Evolutionary conservation across 768 basidiomycete genomes (phyloP), one percentile per base, ranked within the genome.

Genomic region (Suillus variegatus): DNA sequence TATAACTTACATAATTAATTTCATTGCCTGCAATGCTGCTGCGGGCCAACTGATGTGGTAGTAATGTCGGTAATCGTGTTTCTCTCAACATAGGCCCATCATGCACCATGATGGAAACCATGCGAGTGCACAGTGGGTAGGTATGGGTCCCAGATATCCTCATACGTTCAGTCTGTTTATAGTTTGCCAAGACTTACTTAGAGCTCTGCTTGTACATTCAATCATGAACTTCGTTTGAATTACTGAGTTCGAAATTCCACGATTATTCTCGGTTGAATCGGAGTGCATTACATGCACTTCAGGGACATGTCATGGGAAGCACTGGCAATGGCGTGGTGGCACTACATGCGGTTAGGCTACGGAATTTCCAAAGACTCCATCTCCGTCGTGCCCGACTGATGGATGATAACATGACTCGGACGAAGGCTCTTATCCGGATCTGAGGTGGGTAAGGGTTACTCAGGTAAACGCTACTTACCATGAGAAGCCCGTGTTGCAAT

Each of bases 371-470:
- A 41, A 28, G 12, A n/a, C 32, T 55, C 54, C 54, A 36, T 41
- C 40, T 58, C 22, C 57, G 38, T 58, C 57, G 40, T 38, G 57
- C n/a, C 54, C 40, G 22, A 58, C 41, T 43, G 52, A 52, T 52
- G 51, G 51, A 25, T 28, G 40, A 43, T 43, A 40, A 55, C 54
- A 36, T 36, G 35, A n/a, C 54, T 54, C 35, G 8, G 36, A 55
- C 20, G 32, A 28, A 43, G 28, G 16, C 25, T 43, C 9, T 60
- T 60, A 60, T 43, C 25, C 40, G 25, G 25, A 28, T 28, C 25
- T 20, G 41, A 43, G 58, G 25, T 60, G 58, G 58, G 58, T 60
- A 60, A 60, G 58, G 58, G 58, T 28, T 43, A 7, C 14, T 43
- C 20, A 36, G 12, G 25, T 43, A 43, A 6, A 60, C 5, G 57